A percentile compares a stretch with the other conserved stretches of the same genome.
Conservation (phyloP, 192 early-diverging fungal genomes). For the Chytriomyces confervae region DNA sequence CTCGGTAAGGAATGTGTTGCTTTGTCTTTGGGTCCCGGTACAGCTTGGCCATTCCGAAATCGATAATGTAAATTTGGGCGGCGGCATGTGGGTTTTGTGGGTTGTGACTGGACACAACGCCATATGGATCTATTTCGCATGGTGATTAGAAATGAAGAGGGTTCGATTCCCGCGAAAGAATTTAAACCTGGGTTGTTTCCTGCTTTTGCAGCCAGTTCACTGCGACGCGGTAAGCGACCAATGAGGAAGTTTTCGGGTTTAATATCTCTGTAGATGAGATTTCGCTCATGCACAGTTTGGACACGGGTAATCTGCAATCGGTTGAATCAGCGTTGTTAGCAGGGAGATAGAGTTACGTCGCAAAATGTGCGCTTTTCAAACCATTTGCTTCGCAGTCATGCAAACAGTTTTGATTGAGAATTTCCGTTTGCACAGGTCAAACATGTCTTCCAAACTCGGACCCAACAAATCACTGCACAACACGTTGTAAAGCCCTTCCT, state of each 20-base stretch:
- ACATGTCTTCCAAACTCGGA: constrained; percentile 91
- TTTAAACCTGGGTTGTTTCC: constrained; percentile 8
- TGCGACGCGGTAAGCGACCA: constrained; percentile 71
- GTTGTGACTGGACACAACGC: constrained; percentile 57
- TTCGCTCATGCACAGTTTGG: constrained; percentile 92
- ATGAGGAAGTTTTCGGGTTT: constrained; percentile 99
- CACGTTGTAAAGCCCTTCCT: constrained; percentile 95
- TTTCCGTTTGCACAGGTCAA: constrained; percentile 90
- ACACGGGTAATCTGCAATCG: constrained; percentile 73
- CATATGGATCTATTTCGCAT: constrained; percentile 42
- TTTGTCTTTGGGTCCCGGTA: constrained; percentile 97
- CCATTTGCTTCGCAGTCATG: constrained; percentile 95
- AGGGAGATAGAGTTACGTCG: neutral
- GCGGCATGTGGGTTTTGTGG: constrained; percentile 65
- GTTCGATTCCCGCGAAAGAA: no score
- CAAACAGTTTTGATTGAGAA: constrained; percentile 92
- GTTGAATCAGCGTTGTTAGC: neutral
- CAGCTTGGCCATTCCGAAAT: constrained; percentile 99
- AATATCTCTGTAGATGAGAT: constrained; percentile 97
- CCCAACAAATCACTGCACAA: constrained; percentile 93
- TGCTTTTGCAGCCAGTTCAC: constrained; percentile 56
- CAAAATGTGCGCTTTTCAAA: constrained; percentile 37
- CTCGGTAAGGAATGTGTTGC: constrained; percentile 97
- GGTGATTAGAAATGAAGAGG: no score
- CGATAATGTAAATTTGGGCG: constrained; percentile 84